Evolutionary conservation across 139 green algal genomes (phyloP).

Genomic region (Volvox africanus): DNA sequence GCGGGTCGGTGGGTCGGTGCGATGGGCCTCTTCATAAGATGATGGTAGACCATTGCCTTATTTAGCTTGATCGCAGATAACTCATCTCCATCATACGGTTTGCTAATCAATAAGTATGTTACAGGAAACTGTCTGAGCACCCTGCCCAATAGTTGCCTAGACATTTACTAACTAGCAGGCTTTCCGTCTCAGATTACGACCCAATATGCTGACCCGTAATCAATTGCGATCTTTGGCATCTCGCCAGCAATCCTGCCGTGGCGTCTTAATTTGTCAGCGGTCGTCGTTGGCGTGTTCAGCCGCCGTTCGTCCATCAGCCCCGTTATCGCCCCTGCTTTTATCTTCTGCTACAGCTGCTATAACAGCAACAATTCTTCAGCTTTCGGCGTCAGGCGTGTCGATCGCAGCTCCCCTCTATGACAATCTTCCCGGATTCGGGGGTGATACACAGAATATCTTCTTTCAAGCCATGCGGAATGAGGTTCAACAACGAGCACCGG

Average conservation of each 20-base stretch:
- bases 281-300: neutral
- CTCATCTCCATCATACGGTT: too few relatives aligned
- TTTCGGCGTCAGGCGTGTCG: neutral
- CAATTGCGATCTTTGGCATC: slow-evolving; percentile 7
- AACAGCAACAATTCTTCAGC: neutral
- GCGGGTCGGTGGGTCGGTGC: neutral
- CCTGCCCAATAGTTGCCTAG: too few relatives aligned
- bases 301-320: neutral
- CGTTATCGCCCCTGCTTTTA: neutral
- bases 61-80: too few relatives aligned
- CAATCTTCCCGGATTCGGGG: slow-evolving; percentile 41
- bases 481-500: neutral
- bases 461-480: neutral
- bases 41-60: too few relatives aligned
- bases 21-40: neutral
- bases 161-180: neutral
- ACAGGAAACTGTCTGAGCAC: too few relatives aligned
- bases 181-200: neutral
- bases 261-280: neutral
- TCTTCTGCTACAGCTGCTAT: neutral
- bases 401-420: slow-evolving; percentile 39
- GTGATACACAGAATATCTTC: neutral
- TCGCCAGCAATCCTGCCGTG: neutral
- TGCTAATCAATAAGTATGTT: too few relatives aligned
- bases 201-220: slow-evolving; percentile 9